Evolutionary conservation across 2,329 filamentous ascomycete species (phyloP).

Genomic region (Ceratocystis variospora): DNA sequence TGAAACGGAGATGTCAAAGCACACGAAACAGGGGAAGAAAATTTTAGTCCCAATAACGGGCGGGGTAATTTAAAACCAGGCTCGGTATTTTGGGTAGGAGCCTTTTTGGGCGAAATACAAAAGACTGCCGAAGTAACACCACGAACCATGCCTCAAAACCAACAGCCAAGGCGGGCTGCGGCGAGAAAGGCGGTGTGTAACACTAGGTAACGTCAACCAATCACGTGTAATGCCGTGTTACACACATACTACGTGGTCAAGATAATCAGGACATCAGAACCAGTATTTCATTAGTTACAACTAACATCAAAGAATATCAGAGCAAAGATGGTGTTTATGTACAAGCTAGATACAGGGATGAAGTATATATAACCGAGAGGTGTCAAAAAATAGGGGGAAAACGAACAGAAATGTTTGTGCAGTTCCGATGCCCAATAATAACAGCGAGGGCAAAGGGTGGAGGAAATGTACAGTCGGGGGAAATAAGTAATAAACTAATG

Average conservation of each 20-base stretch:
- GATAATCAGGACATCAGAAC: background rate
- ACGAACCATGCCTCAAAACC: too few relatives aligned
- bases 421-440: background rate
- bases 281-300: slow-evolving; percentile 3
- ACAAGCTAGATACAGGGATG: slow-evolving; percentile 6
- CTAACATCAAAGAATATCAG: background rate
- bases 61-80: too few relatives aligned
- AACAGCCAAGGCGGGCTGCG: background rate
- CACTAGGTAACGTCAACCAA: background rate
- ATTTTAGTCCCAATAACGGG: too few relatives aligned
- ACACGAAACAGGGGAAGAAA: too few relatives aligned
- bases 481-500: background rate
- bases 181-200: background rate
- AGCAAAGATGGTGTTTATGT: background rate
- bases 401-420: slow-evolving; percentile 4
- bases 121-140: too few relatives aligned
- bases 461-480: background rate
- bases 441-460: background rate
- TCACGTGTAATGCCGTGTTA: background rate
- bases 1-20: too few relatives aligned
- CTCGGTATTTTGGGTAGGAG: too few relatives aligned
- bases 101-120: too few relatives aligned
- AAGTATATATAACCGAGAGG: background rate
- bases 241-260: background rate
- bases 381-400: background rate